Evolutionary conservation across 306 rosid species (phyloP), one percentile per base, ranked within the genome.

Genomic region (Fagus crenata): DNA sequence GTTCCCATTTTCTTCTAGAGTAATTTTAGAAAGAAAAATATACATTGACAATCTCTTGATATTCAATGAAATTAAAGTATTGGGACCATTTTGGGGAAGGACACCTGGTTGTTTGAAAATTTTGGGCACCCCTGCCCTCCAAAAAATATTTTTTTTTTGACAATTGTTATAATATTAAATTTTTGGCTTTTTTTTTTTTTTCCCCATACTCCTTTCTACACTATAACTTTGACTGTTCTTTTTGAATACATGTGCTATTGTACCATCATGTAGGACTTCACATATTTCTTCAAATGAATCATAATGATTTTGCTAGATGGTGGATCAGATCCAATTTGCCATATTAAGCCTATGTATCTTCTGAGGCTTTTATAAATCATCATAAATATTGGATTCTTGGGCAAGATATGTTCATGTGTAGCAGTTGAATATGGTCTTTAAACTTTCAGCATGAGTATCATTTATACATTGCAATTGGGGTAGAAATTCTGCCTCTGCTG

Each of bases 401-500:
- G 73, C 5, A 35, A 63, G 64, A 69, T 17, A 36, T 2, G 13
- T 77, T n/a, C 51, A 13, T 70, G 54, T 49, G 60, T 75, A 40
- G 69, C 63, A 65, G 67, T 77, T 67, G 49, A 67, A 69, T 69
- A 61, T 39, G 6, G 42, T 53, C n/a, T 8, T 41, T 53, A 53
- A 46, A 72, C 76, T 46, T 78, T 69, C 54, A 49, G 65, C 46
- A 53, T 77, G 78, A 60, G 56, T 49, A 43, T 69, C 59, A 76
- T 70, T 63, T 17, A 46, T 75, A 59, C 49, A 81, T 42, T 53
- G 74, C 69, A 60, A 77, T 32, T 51, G 37, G 53, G 73, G 74
- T 36, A 76, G 31, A 78, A 84, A 37, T 73, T 82, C 74, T n/a
- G 75, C 77, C 80, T 64, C 81, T 72, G 73, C 4, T 35, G 77